Conservation (phyloP, 2,329 filamentous ascomycete species). For the Orbilia blumenaviensis region DNA sequence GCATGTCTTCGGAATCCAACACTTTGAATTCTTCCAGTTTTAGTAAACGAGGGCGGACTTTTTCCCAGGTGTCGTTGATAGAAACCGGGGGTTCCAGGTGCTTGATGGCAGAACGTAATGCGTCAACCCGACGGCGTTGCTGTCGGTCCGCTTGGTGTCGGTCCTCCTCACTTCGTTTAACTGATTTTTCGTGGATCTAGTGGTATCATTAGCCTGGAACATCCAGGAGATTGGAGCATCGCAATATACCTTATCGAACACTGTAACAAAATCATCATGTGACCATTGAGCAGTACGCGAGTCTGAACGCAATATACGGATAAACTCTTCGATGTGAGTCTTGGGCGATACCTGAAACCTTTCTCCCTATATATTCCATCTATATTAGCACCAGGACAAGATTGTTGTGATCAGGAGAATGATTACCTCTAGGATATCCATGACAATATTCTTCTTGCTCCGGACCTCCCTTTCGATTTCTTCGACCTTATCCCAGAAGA, state of each 20-base stretch:
- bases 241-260: slow-evolving; percentile 75
- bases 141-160: slow-evolving; percentile 82
- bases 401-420: slow-evolving; percentile 5
- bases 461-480: slow-evolving; percentile 90
- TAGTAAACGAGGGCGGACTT: slow-evolving; percentile 80
- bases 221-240: not conserved
- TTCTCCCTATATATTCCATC: slow-evolving; percentile 72
- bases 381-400: slow-evolving; percentile 16
- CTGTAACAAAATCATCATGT: slow-evolving; percentile 77
- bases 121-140: slow-evolving; percentile 84
- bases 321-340: slow-evolving; percentile 89
- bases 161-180: slow-evolving; percentile 83
- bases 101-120: slow-evolving; percentile 85
- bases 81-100: slow-evolving; percentile 85
- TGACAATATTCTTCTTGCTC: slow-evolving; percentile 79
- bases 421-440: slow-evolving; percentile 84
- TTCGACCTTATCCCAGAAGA: slow-evolving; percentile 96
- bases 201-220: slow-evolving; percentile 57
- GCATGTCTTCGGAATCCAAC: slow-evolving; percentile 81
- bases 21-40: slow-evolving; percentile 82
- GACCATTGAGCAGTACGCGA: slow-evolving; percentile 87
- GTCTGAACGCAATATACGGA: slow-evolving; percentile 82
- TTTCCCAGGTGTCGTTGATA: slow-evolving; percentile 84
- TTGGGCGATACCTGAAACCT: slow-evolving; percentile 87
- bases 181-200: slow-evolving; percentile 81